Evolutionary conservation across 306 rosid genomes (phyloP).

Genomic region (Cajanus cajan): DNA sequence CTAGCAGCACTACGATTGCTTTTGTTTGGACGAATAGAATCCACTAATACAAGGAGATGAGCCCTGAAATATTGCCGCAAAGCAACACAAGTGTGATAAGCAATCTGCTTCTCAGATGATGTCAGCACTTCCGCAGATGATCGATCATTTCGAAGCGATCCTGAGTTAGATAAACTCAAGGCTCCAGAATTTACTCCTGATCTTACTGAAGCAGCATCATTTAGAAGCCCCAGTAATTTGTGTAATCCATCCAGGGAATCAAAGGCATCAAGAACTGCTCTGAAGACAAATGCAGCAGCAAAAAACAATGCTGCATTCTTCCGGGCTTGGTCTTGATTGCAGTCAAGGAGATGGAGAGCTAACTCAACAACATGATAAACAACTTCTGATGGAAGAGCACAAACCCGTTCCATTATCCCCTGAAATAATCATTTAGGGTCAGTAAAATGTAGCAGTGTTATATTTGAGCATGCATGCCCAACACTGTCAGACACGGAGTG

Average conservation of each 20-base stretch:
- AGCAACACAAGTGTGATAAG: slow-evolving; percentile 92
- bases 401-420: slow-evolving; percentile 97
- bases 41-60: slow-evolving; percentile 84
- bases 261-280: slow-evolving; percentile 96
- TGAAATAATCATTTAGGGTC: slow-evolving; percentile 33
- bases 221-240: slow-evolving; percentile 72
- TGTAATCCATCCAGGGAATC: slow-evolving; percentile 90
- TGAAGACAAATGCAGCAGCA: slow-evolving; percentile 90
- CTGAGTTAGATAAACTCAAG: slow-evolving; percentile 62
- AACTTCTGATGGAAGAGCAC: slow-evolving; percentile 90
- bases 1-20: slow-evolving; percentile 81
- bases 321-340: slow-evolving; percentile 89
- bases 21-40: slow-evolving; percentile 92
- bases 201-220: slow-evolving; percentile 87
- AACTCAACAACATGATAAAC: slow-evolving; percentile 80
- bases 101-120: slow-evolving; percentile 94
- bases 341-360: slow-evolving; percentile 89
- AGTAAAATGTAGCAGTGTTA: slow-evolving; percentile 1
- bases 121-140: slow-evolving; percentile 86
- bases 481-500: no score
- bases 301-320: slow-evolving; percentile 92
- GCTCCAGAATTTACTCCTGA: slow-evolving; percentile 88
- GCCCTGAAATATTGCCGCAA: slow-evolving; percentile 94
- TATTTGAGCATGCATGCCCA: not conserved
- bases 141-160: slow-evolving; percentile 80